A percentile compares a stretch with the other conserved stretches of the same genome.
phyloP scores from a whole-genome alignment of 2,329 filamentous ascomycete species.

The Bertia moriformis region DNA sequence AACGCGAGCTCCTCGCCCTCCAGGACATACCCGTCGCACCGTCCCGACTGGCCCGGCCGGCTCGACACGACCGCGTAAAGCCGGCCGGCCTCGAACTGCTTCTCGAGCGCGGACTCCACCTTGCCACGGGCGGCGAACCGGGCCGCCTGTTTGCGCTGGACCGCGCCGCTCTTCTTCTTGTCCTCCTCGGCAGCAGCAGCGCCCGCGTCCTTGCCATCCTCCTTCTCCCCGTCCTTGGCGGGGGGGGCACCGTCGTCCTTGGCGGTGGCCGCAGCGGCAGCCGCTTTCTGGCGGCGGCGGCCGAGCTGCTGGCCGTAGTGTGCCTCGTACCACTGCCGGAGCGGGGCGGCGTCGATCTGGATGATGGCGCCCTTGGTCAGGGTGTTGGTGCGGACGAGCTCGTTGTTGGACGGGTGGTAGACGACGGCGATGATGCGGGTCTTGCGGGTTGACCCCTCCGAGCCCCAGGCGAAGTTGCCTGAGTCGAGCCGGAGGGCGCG shows the following conservation, averaged over 20 bases:
- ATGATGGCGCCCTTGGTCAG: conserved; percentile 97
- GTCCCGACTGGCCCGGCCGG: conserved; percentile 91
- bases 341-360: conserved; percentile 95
- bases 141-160: conserved; percentile 91
- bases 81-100: conserved; percentile 98
- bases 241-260: conserved; percentile 61
- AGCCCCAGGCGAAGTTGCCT: conserved; percentile 99
- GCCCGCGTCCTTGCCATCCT: conserved; percentile 23
- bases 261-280: too few relatives aligned
- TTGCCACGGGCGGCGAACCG: conserved; percentile 75
- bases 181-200: too few relatives aligned
- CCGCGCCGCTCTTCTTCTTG: conserved; percentile 83
- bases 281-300: conserved; percentile 77
- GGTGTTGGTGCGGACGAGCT: conserved; percentile 99
- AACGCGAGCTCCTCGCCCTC: conserved; percentile 99
- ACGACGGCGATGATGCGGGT: conserved; percentile 95
- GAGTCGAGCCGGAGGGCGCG: conserved; percentile 95
- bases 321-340: conserved; percentile 99
- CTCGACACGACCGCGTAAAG: conserved; percentile 85
- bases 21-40: conserved; percentile 91
- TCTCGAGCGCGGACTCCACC: conserved; percentile 84
- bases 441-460: conserved; percentile 96
- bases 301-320: conserved; percentile 91
- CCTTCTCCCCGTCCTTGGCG: conserved; percentile 40
- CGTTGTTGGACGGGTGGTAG: conserved; percentile 99